Percentiles rank a stretch among this genome's conserved stretches.
These are phyloP conservation scores for Phytophthora aleatoria DNA, from an alignment of 352 stramenopile genomes.

Conservation along the genomic window DNA sequence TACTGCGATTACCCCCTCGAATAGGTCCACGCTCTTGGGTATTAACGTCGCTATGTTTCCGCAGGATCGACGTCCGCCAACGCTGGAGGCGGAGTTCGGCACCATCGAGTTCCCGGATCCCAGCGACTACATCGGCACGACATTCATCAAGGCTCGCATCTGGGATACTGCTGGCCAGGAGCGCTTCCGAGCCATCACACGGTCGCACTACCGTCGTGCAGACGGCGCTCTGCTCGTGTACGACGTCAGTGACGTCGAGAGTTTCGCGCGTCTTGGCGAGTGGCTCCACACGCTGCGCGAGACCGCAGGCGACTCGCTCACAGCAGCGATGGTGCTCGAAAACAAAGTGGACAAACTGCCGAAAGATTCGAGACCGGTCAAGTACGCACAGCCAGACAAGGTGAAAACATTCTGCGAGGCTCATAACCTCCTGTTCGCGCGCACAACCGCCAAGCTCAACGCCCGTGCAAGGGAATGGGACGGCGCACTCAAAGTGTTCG, in stretches of 20 bases:
- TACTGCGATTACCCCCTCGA: constrained; percentile 8
- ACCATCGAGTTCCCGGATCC: constrained; percentile 68
- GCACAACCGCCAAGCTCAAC: constrained; percentile 74
- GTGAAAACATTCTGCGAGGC: constrained; percentile 62
- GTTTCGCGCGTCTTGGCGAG: constrained; percentile 85
- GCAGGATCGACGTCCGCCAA: constrained; percentile 64
- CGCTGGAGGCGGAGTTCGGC: constrained; percentile 77
- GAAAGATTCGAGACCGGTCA: constrained; percentile 6
- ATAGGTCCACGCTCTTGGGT: not conserved
- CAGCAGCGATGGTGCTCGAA: constrained; percentile 86
- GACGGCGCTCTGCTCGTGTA: constrained; percentile 92
- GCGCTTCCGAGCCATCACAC: constrained; percentile 89
- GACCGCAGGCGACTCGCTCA: constrained; percentile 86
- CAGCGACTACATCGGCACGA: constrained; percentile 41
- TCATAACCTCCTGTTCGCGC: constrained; percentile 64
- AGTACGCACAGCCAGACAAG: constrained; percentile 49
- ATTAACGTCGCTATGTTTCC: not conserved
- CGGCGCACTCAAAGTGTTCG: constrained; percentile 42
- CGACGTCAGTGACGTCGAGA: constrained; percentile 87
- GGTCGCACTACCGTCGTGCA: constrained; percentile 85
- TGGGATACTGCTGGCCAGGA: constrained; percentile 92
- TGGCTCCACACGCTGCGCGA: constrained; percentile 90
- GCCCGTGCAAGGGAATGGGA: constrained; percentile 60
- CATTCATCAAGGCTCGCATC: constrained; percentile 80
- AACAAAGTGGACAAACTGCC: constrained; percentile 90